These are phyloP conservation scores for Trichoderma parareesei DNA, from an alignment of 495 filamentous ascomycete species.

Conservation along the genomic window DNA sequence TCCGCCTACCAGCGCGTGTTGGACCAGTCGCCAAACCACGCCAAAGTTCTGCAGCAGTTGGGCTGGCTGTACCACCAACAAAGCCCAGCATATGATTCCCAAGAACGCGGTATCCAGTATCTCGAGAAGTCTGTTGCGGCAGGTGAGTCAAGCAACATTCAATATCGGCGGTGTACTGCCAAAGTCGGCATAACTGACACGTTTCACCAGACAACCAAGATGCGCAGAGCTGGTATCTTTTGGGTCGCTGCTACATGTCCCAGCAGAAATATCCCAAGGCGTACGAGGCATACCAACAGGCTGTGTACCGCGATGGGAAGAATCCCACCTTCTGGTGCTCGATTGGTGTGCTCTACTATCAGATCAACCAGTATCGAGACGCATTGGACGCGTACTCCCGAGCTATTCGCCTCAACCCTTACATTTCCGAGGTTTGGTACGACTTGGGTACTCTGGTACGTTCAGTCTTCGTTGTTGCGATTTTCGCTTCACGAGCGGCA, in stretches of 20 bases:
- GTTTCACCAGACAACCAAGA: constrained; percentile 69
- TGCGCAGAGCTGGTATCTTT: constrained; percentile 97
- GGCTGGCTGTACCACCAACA: constrained; percentile 98
- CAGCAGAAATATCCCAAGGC: constrained; percentile 98
- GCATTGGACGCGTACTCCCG: constrained; percentile 97
- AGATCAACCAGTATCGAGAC: constrained; percentile 99
- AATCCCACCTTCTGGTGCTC: constrained; percentile 99
- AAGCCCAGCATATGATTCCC: constrained; percentile 77
- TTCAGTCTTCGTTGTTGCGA: constrained; percentile 19
- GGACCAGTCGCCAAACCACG: constrained; percentile 90
- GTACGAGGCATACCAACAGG: constrained; percentile 98
- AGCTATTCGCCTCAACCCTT: constrained; percentile 94
- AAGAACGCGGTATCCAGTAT: constrained; percentile 95
- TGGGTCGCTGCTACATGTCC: constrained; percentile 98
- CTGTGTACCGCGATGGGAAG: constrained; percentile 94
- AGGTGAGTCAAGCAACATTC: constrained; percentile 48
- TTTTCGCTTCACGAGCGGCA: constrained; percentile 12
- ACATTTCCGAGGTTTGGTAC: constrained; percentile 99
- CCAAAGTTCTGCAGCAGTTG: constrained; percentile 96
- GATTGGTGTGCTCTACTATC: constrained; percentile 97
- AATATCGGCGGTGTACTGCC: neutral
- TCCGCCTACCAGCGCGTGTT: constrained; percentile 86
- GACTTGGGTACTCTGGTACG: constrained; percentile 92
- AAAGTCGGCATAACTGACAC: constrained; percentile 32
- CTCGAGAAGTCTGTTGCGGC: constrained; percentile 94